Percentiles rank a stretch among this genome's conserved stretches.
Conservation (phyloP, 2,329 filamentous ascomycete species). For the Claviceps citrina region DNA sequence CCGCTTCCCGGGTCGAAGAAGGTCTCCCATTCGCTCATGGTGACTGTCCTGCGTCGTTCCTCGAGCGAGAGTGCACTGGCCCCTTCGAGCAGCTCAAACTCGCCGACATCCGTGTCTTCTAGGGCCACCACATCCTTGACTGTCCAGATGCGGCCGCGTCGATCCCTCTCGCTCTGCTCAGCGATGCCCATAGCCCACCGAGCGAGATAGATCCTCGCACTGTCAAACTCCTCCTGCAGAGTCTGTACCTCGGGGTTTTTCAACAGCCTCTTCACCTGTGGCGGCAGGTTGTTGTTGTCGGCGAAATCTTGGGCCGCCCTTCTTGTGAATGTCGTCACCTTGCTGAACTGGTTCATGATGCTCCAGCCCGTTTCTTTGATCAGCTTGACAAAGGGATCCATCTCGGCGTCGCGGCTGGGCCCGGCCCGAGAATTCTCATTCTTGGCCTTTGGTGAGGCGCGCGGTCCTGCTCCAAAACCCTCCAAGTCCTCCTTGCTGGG, state of each 20-base stretch:
- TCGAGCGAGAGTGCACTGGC: constrained; percentile 56
- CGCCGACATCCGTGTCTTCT: constrained; percentile 86
- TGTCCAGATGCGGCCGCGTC: constrained; percentile 79
- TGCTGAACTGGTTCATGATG: constrained; percentile 89
- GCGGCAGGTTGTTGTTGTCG: constrained; percentile 81
- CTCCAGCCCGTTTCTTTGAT: constrained; percentile 94
- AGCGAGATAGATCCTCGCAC: constrained; percentile 81
- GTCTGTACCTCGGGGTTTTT: constrained; percentile 90
- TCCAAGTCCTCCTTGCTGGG: constrained; percentile 71
- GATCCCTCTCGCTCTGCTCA: constrained; percentile 84
- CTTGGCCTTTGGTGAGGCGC: constrained; percentile 20
- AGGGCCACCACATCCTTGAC: constrained; percentile 83
- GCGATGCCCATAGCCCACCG: constrained; percentile 98
- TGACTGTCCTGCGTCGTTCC: constrained; percentile 63
- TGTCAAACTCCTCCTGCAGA: constrained; percentile 92
- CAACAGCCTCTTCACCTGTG: constrained; percentile 70
- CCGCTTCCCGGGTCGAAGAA: constrained; percentile 73
- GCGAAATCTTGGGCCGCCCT: constrained; percentile 82
- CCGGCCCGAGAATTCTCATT: constrained; percentile 18
- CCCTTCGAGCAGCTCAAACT: constrained; percentile 87
- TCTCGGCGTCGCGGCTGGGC: constrained; percentile 47
- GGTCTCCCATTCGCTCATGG: constrained; percentile 72
- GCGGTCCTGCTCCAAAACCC: constrained; percentile 56
- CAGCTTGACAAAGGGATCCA: constrained; percentile 88
- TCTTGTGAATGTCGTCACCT: constrained; percentile 89